phyloP scores from a whole-genome alignment of 2,329 filamentous ascomycete species.

The Cercospora sojina region DNA sequence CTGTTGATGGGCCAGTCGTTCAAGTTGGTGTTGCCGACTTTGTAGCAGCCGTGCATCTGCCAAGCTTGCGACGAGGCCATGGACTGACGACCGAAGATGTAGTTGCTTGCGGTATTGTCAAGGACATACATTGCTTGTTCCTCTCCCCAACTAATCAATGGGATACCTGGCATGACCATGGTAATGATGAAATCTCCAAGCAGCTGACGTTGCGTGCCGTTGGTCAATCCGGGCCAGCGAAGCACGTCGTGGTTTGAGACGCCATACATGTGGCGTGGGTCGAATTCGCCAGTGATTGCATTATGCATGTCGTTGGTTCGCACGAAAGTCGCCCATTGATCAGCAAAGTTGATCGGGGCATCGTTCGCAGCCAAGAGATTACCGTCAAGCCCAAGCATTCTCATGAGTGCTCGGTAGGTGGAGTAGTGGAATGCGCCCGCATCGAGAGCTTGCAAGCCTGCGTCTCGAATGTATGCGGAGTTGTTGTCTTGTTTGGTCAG shows the following conservation, averaged over 20 bases:
- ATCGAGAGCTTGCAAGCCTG: constrained; percentile 57
- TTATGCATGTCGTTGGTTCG: constrained; percentile 61
- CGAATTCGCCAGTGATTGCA: constrained; percentile 59
- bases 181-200: constrained; percentile 60
- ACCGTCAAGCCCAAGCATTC: constrained; percentile 61
- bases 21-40: constrained; percentile 57
- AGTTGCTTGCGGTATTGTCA: constrained; percentile 64
- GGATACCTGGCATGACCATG: constrained; percentile 60
- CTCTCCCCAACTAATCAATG: constrained; percentile 62
- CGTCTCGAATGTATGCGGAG: constrained; percentile 53
- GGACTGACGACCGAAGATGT: constrained; percentile 63
- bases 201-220: constrained; percentile 58
- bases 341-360: constrained; percentile 53
- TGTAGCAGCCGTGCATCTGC: constrained; percentile 65
- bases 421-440: constrained; percentile 64
- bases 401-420: constrained; percentile 61
- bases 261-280: constrained; percentile 65
- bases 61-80: constrained; percentile 63
- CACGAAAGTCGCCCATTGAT: constrained; percentile 58
- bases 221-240: constrained; percentile 59
- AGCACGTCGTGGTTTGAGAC: constrained; percentile 67
- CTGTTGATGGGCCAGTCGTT: constrained; percentile 58
- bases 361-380: constrained; percentile 56
- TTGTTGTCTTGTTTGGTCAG: constrained; percentile 47
- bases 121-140: constrained; percentile 65